Conservation (phyloP, 1,284 basidiomycete genomes). For the Macrocybe sp. region DNA sequence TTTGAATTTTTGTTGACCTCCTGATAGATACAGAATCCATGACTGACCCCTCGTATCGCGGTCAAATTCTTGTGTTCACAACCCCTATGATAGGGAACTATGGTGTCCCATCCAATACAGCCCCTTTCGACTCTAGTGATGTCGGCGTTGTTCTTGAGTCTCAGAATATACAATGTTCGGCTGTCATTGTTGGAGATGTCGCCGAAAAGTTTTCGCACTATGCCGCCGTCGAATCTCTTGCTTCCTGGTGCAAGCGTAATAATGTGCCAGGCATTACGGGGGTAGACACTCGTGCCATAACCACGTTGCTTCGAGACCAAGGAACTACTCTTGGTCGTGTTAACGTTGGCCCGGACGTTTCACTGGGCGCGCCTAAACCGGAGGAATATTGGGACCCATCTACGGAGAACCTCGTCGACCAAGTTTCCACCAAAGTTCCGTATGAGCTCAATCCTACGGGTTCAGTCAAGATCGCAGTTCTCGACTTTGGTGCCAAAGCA, state of each 20-base stretch:
- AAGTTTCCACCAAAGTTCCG: slow-evolving; percentile 83
- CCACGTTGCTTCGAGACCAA: slow-evolving; percentile 89
- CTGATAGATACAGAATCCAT: slow-evolving; percentile 92
- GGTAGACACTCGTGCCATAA: slow-evolving; percentile 97
- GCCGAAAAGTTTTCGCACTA: slow-evolving; percentile 96
- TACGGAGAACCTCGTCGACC: slow-evolving; percentile 88
- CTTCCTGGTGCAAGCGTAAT: slow-evolving; percentile 91
- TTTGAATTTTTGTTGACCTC: slow-evolving; percentile 6
- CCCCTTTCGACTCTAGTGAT: slow-evolving; percentile 73
- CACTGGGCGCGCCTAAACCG: slow-evolving; percentile 51
- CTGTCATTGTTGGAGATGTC: slow-evolving; percentile 91
- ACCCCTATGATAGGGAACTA: slow-evolving; percentile 99
- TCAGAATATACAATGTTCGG: slow-evolving; percentile 85
- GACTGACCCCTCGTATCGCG: slow-evolving; percentile 98
- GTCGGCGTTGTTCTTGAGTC: slow-evolving; percentile 93
- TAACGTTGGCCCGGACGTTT: slow-evolving; percentile 76
- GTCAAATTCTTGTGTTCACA: slow-evolving; percentile 98
- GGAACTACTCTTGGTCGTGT: slow-evolving; percentile 95
- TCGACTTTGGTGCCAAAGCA: slow-evolving; percentile 97
- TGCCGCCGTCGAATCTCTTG: slow-evolving; percentile 87
- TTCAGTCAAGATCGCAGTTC: slow-evolving; percentile 88
- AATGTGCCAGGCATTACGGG: slow-evolving; percentile 93
- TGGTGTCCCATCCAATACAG: slow-evolving; percentile 85
- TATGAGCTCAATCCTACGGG: slow-evolving; percentile 88
- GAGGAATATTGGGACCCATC: slow-evolving; percentile 92